Evolutionary conservation across 2,329 filamentous ascomycete species (phyloP).

Genomic region (Sporothrix curviconia): DNA sequence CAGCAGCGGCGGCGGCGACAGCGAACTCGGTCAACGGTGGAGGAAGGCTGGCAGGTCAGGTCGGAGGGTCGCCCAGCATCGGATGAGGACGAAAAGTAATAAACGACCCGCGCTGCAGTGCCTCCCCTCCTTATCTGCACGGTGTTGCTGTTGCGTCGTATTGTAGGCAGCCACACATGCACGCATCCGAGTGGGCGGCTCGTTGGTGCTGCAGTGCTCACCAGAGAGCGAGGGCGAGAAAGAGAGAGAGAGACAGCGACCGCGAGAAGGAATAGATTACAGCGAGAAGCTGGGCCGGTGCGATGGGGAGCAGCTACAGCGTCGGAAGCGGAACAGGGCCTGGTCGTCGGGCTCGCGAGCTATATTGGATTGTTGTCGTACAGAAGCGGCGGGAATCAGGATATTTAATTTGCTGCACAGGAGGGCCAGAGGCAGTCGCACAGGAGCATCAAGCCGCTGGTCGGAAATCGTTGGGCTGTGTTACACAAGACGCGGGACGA

Average conservation of each 20-base stretch:
- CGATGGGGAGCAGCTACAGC: neutral
- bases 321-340: neutral
- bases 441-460: slow-evolving; percentile 1
- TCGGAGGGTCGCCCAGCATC: neutral
- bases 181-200: neutral
- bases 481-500: neutral
- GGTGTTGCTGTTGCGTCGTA: neutral
- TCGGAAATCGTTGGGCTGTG: neutral
- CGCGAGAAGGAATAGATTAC: neutral
- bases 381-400: neutral
- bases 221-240: neutral
- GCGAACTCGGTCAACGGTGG: neutral
- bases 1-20: too few species aligned
- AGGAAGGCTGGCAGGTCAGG: neutral
- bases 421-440: neutral
- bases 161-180: slow-evolving; percentile 3
- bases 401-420: slow-evolving; percentile 9
- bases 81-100: neutral
- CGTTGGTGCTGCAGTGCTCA: neutral
- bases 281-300: neutral
- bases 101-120: neutral
- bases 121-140: slow-evolving; percentile 13
- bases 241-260: too few species aligned
- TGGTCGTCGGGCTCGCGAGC: neutral
- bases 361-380: neutral